phyloP scores from a whole-genome alignment of 2,329 filamentous ascomycete species.

The Epicoccum sorghinum region DNA sequence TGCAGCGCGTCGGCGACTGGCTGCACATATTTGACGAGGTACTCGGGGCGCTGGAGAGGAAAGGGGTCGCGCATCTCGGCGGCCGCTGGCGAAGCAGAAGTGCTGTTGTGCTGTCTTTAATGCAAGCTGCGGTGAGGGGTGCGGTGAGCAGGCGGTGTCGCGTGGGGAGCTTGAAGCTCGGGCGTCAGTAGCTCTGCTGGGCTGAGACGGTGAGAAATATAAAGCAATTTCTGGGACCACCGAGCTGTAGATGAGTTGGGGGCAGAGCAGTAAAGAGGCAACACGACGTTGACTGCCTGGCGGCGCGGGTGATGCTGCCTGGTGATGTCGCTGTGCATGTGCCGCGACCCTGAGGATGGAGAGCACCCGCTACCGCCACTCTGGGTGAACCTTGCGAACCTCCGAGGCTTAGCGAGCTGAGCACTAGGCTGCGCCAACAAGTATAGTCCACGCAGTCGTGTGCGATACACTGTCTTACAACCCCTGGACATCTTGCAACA shows the following conservation, averaged over 20 bases:
- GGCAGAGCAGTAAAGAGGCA: not conserved
- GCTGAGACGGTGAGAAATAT: not conserved
- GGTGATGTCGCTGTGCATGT: conserved; percentile 18
- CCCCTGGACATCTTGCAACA: not conserved
- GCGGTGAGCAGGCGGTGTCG: conserved; percentile 8
- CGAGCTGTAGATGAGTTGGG: not conserved
- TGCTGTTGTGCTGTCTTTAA: not conserved
- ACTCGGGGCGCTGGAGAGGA: conserved; percentile 63
- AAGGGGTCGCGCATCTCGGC: conserved; percentile 74
- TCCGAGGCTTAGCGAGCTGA: conserved; percentile 27
- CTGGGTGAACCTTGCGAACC: conserved; percentile 9
- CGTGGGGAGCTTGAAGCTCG: conserved; percentile 11
- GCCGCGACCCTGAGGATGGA: conserved; percentile 7
- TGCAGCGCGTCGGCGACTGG: conserved; percentile 68
- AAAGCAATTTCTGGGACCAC: not conserved
- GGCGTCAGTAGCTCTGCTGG: not conserved
- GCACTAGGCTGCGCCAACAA: conserved; percentile 21
- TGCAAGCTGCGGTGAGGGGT: conserved; percentile 14
- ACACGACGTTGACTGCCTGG: not conserved
- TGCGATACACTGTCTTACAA: conserved; percentile 7
- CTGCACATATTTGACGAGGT: conserved; percentile 61
- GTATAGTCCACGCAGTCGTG: conserved; percentile 26
- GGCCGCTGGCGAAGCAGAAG: not conserved
- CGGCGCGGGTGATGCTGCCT: conserved; percentile 13
- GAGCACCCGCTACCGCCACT: conserved; percentile 4